Conservation (phyloP, 2,329 filamentous ascomycete species). For the Lecanosticta acicola region DNA sequence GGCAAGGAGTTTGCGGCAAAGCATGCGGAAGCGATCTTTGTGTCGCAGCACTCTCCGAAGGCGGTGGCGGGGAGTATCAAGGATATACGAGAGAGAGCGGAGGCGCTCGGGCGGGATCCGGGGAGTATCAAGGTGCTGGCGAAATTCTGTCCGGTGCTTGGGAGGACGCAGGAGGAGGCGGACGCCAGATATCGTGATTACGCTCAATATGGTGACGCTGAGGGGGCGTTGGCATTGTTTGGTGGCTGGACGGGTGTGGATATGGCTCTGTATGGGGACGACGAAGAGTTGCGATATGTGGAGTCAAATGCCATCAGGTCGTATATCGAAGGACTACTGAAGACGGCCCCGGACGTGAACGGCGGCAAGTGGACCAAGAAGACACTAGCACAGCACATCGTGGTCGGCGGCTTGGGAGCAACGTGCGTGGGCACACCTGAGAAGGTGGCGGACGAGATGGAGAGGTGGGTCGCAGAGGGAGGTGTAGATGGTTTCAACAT, state of each 20-base stretch:
- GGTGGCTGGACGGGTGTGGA: conserved; percentile 70
- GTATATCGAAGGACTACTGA: conserved; percentile 51
- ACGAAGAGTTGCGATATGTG: conserved; percentile 58
- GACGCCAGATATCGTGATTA: conserved; percentile 58
- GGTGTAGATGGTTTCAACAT: conserved; percentile 73
- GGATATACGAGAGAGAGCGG: conserved; percentile 56
- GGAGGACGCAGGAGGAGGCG: conserved; percentile 61
- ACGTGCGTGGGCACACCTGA: conserved; percentile 59
- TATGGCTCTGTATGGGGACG: conserved; percentile 54
- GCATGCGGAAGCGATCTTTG: conserved; percentile 67
- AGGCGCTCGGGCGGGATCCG: conserved; percentile 52
- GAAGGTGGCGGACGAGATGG: conserved; percentile 62
- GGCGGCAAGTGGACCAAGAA: conserved; percentile 63
- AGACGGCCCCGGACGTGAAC: conserved; percentile 52
- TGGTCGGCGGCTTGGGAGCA: conserved; percentile 61
- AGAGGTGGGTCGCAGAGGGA: conserved; percentile 61
- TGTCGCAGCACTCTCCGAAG: conserved; percentile 58
- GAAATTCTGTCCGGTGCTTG: conserved; percentile 60
- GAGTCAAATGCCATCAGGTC: conserved; percentile 57
- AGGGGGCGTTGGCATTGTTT: conserved; percentile 65
- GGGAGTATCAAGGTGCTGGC: conserved; percentile 62
- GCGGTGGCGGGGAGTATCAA: conserved; percentile 58
- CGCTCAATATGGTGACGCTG: conserved; percentile 55
- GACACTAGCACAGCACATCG: conserved; percentile 62
- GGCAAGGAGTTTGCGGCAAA: conserved; percentile 63